Base-by-base conservation (phyloP, 2,329 filamentous ascomycete genomes). In the Neonectria neomacrospora region DNA sequence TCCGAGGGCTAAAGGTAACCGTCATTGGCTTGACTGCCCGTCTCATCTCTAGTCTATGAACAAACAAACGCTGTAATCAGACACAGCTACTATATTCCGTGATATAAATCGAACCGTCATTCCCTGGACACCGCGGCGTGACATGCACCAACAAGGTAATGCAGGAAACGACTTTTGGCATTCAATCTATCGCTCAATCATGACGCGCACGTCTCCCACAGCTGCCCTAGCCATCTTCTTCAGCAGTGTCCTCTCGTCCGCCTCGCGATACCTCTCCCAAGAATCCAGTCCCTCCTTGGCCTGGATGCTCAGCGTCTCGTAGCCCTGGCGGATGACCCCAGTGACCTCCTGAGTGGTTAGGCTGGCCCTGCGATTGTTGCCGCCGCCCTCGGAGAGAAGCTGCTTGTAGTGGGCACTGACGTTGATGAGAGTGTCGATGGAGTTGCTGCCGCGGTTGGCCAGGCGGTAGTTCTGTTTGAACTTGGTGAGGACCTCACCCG, bases 261-360 rank as follows among this genome's bases (percentile, higher is more conserved):
- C 91, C 81, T 98, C 96, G 14, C 95, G 85, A 77, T 92, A 98
- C 75, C 85, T 88, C 68, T 93, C 92, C 92, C 93, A 97, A 39
- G 89, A 88, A 76, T 95, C 94, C 69, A 97, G 77, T 0, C 92
- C 94, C 75, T 97, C 94, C 73, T 90, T 93, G 0, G 93, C 89
- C 78, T 96, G 92, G 58, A 99, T 96, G 67, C 91, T 95, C 72
- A 99, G 80, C 37, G 94, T 97, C 78, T 98, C 95, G 74, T 98
- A 98, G 0, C 96, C 96, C 77, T 96, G 91, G 80, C 97, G 97
- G 78, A 99, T 98, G 28, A 97, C 92, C 68, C 92, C 91, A 44
- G 91, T 90, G 41, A 99, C 94, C 76, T 97, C 92, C 53, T 88
- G 84, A 39, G 91, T 94, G 62, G 92, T 97, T 63, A 97, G 81